Percentiles rank a stretch among this genome's conserved stretches.
These are phyloP conservation scores for Cinchona pubescens DNA, from an alignment of 257 asterid species.

Conservation along the genomic window DNA sequence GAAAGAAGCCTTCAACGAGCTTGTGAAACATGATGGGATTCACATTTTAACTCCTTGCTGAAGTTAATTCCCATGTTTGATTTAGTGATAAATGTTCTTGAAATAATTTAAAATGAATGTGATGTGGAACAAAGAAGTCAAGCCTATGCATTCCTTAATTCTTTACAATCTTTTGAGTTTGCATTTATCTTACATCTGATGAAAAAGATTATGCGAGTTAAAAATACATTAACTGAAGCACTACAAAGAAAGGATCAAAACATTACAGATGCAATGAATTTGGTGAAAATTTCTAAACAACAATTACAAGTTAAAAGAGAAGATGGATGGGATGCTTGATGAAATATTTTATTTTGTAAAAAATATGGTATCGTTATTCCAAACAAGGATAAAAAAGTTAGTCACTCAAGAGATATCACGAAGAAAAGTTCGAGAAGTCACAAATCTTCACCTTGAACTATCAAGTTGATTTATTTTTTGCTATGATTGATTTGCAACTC, in stretches of 20 bases:
- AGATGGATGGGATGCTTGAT: too few species aligned
- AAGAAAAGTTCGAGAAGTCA: too few species aligned
- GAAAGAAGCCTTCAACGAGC: slow-evolving; percentile 1
- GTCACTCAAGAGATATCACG: too few species aligned
- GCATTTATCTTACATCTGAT: neutral
- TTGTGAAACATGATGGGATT: neutral
- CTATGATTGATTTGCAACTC: too few species aligned
- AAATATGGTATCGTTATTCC: neutral
- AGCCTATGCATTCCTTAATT: neutral
- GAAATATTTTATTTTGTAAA: neutral
- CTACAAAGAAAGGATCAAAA: neutral
- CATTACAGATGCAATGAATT: neutral
- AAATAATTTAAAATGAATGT: neutral
- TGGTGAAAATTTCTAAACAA: too few species aligned
- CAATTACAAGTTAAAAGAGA: too few species aligned
- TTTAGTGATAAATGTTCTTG: neutral
- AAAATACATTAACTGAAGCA: neutral
- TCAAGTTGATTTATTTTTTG: too few species aligned
- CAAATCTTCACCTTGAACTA: too few species aligned
- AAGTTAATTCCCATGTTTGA: neutral
- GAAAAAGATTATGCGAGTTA: neutral
- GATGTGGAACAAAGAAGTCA: neutral
- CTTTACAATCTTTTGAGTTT: neutral
- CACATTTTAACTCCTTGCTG: neutral
- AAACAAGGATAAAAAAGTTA: neutral